Percentiles rank a stretch among this genome's conserved stretches.
phyloP scores from a whole-genome alignment of 768 basidiomycete species.

The Lentinula lateritia region DNA sequence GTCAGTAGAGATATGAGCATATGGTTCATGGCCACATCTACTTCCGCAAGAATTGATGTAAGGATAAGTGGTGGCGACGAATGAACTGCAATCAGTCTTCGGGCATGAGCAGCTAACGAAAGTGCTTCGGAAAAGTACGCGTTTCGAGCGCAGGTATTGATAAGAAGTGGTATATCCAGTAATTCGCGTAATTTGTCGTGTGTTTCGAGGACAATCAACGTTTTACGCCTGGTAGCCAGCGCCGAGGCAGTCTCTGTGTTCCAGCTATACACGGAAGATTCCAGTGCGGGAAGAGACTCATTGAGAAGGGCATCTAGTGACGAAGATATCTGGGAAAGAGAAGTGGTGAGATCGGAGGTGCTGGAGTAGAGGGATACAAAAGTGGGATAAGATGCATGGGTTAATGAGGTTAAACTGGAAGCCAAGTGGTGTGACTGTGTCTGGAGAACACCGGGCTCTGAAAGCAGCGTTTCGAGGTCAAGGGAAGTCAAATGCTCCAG shows the following conservation, averaged over 20 bases:
- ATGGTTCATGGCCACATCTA: constrained; percentile 58
- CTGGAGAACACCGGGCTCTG: constrained; percentile 71
- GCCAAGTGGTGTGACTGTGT: constrained; percentile 85
- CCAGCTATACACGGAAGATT: constrained; percentile 68
- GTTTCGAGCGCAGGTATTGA: constrained; percentile 90
- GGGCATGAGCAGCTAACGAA: constrained; percentile 72
- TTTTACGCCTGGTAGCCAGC: constrained; percentile 70
- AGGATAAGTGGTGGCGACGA: constrained; percentile 44
- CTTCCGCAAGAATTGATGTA: constrained; percentile 59
- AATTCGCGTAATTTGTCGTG: constrained; percentile 91
- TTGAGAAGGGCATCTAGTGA: constrained; percentile 68
- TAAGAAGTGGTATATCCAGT: constrained; percentile 83
- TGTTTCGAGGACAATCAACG: constrained; percentile 85
- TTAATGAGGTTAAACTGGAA: constrained; percentile 83
- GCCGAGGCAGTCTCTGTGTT: constrained; percentile 66
- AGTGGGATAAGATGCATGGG: constrained; percentile 86
- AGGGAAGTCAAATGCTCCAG: constrained; percentile 61
- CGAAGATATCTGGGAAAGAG: constrained; percentile 67
- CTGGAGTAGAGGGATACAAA: constrained; percentile 86
- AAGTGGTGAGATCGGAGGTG: constrained; percentile 65
- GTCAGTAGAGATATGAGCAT: constrained; percentile 78
- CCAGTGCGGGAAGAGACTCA: constrained; percentile 69
- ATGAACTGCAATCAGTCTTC: constrained; percentile 38
- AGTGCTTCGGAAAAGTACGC: constrained; percentile 92
- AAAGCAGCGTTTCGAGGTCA: constrained; percentile 59